These are phyloP conservation scores for Ziziphus jujuba DNA, from an alignment of 306 rosid genomes.

Conservation along the genomic window DNA sequence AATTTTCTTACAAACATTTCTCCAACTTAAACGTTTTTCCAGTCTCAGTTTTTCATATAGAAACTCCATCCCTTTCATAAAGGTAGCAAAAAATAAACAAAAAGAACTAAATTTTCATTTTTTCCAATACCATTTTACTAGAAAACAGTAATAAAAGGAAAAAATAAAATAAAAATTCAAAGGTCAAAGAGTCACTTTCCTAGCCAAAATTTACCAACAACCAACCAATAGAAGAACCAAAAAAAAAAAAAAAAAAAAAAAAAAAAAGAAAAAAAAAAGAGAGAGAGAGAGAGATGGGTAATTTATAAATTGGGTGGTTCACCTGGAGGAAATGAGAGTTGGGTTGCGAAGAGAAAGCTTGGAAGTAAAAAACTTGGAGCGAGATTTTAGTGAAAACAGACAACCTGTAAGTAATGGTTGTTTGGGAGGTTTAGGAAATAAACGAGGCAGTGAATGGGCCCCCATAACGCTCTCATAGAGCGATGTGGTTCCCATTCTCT, in stretches of 20 bases:
- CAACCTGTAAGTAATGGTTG: constrained; percentile 34
- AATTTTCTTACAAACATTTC: too few species aligned
- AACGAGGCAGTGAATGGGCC: constrained; percentile 36
- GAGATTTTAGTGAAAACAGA: constrained; percentile 32
- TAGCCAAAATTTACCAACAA: neutral
- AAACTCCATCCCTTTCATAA: too few species aligned
- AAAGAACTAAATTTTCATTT: neutral
- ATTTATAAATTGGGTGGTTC: neutral
- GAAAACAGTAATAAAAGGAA: too few species aligned
- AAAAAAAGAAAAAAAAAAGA: too few species aligned
- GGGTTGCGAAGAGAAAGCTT: constrained; percentile 37
- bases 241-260: too few species aligned
- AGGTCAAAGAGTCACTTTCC: neutral
- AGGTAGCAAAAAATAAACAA: too few species aligned
- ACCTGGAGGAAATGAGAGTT: constrained; percentile 35
- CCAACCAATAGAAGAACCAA: neutral
- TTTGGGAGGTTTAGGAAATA: constrained; percentile 36
- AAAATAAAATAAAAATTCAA: too few species aligned
- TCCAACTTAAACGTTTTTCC: too few species aligned
- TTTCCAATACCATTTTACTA: neutral
- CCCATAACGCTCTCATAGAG: constrained; percentile 41
- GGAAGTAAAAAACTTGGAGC: constrained; percentile 35
- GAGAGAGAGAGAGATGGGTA: neutral
- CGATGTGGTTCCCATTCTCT: constrained; percentile 53
- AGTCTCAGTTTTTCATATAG: too few species aligned